phyloP scores from a whole-genome alignment of 2,329 filamentous ascomycete genomes.

The Didymosphaeria variabile region DNA sequence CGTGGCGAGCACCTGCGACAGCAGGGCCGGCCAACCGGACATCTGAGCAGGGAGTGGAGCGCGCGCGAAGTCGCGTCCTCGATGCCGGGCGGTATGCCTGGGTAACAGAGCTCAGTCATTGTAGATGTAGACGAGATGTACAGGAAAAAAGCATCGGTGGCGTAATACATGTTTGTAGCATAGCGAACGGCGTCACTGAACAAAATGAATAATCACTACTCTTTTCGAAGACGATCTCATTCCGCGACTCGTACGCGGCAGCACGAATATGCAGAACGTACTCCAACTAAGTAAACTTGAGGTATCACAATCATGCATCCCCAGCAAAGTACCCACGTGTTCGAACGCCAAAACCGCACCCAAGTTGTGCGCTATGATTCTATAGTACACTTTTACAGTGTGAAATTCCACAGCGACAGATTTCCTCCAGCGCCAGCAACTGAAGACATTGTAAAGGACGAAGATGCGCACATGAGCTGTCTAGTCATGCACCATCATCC shows the following conservation, averaged over 20 bases:
- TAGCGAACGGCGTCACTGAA: constrained; percentile 10
- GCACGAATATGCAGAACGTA: neutral
- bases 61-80: constrained; percentile 26
- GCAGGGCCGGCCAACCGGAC: constrained; percentile 22
- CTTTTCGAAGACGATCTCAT: neutral
- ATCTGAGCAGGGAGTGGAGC: constrained; percentile 33
- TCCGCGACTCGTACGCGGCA: neutral
- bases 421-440: neutral
- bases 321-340: neutral
- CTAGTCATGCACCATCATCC: neutral
- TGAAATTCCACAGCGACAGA: neutral
- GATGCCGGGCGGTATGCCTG: constrained; percentile 45
- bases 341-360: neutral
- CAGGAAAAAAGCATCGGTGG: neutral
- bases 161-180: neutral
- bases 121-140: neutral
- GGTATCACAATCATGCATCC: neutral
- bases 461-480: neutral
- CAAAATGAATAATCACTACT: neutral
- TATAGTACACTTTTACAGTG: neutral
- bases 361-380: neutral
- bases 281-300: neutral
- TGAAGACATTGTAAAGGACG: neutral
- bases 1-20: constrained; percentile 28
- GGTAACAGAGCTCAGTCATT: constrained; percentile 8